These are phyloP conservation scores for Sabuloglossum arenarium DNA, from an alignment of 495 filamentous ascomycete species.

Conservation along the genomic window DNA sequence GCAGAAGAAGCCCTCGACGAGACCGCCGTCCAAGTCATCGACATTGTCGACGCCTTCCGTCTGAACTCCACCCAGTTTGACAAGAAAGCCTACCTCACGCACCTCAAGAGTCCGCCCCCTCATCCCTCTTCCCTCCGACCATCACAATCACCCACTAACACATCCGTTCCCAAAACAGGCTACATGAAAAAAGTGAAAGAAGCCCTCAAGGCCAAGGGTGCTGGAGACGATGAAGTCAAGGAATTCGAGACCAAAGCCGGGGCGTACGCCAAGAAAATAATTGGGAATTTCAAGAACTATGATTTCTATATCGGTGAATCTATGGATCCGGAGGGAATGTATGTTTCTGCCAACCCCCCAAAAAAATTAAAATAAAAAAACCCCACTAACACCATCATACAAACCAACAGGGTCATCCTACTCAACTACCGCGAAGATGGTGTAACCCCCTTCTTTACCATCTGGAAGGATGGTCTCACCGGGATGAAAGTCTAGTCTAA, in stretches of 20 bases:
- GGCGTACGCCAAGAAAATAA: conserved; percentile 53
- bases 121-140: neutral
- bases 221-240: conserved; percentile 40
- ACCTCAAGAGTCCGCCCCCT: conserved; percentile 53
- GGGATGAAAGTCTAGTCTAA: conserved; percentile 67
- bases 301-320: conserved; percentile 84
- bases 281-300: conserved; percentile 76
- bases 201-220: conserved; percentile 37
- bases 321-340: conserved; percentile 88
- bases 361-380: no score
- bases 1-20: conserved; percentile 55
- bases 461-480: conserved; percentile 91
- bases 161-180: conserved; percentile 21
- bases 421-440: conserved; percentile 97
- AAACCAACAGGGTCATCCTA: conserved; percentile 52
- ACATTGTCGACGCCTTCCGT: conserved; percentile 84
- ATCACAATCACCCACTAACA: neutral
- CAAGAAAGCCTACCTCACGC: conserved; percentile 59
- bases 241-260: conserved; percentile 56
- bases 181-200: conserved; percentile 82
- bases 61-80: conserved; percentile 56
- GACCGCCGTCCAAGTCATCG: conserved; percentile 57
- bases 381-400: neutral
- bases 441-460: conserved; percentile 63
- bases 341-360: conserved; percentile 18